phyloP scores from a whole-genome alignment of 139 green algal genomes.

The Ettlia oleoabundans region DNA sequence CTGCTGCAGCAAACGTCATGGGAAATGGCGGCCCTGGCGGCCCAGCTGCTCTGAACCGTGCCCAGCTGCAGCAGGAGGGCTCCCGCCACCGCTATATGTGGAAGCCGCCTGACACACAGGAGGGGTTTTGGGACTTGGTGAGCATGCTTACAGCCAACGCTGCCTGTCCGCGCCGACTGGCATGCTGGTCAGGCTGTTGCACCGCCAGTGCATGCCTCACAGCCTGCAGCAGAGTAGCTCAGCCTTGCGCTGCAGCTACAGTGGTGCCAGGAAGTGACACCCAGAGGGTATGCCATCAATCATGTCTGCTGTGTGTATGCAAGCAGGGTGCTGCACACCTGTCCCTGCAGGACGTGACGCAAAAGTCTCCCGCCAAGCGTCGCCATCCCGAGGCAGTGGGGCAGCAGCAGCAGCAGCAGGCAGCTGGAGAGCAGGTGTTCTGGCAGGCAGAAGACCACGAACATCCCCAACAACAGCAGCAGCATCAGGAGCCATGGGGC shows the following conservation, averaged over 20 bases:
- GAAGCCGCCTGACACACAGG: constrained; percentile 51
- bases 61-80: constrained; percentile 44
- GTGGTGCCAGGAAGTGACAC: background rate
- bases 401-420: background rate
- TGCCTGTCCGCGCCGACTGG: too few relatives aligned
- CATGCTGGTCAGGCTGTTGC: too few relatives aligned
- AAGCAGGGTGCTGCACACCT: too few relatives aligned
- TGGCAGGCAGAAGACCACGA: background rate
- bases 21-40: background rate
- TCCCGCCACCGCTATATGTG: constrained; percentile 55
- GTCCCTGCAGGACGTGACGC: constrained; percentile 32
- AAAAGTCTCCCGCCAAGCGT: background rate
- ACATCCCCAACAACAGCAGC: background rate
- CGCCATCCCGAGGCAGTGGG: too few relatives aligned
- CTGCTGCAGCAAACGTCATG: background rate
- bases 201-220: too few relatives aligned
- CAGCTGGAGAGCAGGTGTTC: background rate
- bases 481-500: background rate
- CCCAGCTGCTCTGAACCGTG: background rate
- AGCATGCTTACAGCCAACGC: background rate
- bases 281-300: background rate
- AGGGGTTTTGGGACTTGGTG: constrained; percentile 61
- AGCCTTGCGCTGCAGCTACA: too few relatives aligned
- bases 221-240: too few relatives aligned
- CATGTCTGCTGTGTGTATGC: background rate